phyloP scores from a whole-genome alignment of 2,329 filamentous ascomycete species.

The Botryosphaeria dothidea region DNA sequence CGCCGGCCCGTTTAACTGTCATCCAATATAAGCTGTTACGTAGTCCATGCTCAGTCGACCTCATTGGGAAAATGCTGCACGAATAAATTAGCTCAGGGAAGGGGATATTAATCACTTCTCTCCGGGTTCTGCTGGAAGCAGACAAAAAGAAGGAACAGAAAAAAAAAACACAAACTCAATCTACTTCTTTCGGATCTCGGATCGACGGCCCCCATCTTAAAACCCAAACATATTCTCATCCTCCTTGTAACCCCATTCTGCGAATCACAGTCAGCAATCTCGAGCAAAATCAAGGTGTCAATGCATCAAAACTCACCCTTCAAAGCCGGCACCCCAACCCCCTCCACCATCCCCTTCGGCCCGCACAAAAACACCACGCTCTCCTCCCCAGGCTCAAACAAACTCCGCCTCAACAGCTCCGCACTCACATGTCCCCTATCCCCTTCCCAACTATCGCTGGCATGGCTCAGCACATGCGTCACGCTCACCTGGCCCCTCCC shows the following conservation, averaged over 20 bases:
- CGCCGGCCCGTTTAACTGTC: not conserved
- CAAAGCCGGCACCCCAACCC: constrained; percentile 52
- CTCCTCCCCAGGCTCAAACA: constrained; percentile 45
- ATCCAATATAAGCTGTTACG: no score
- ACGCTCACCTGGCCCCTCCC: constrained; percentile 45
- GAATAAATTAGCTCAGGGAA: no score
- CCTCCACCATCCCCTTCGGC: constrained; percentile 53
- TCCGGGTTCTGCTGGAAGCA: no score
- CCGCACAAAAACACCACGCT: constrained; percentile 53
- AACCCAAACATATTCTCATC: constrained; percentile 44
- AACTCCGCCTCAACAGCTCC: constrained; percentile 41
- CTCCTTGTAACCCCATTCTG: constrained; percentile 47
- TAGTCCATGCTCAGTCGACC: no score
- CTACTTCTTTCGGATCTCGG: not conserved
- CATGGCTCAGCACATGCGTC: constrained; percentile 46
- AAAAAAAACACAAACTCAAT: not conserved
- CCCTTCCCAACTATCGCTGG: constrained; percentile 38
- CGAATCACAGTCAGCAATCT: constrained; percentile 17
- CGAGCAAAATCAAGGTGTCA: not conserved
- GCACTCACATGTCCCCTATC: constrained; percentile 47
- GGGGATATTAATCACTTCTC: no score
- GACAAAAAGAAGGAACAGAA: not conserved
- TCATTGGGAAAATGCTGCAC: no score
- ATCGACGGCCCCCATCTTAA: not conserved
- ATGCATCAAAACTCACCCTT: constrained; percentile 26